Percentiles rank a stretch among this genome's conserved stretches.
Conservation (phyloP, 768 basidiomycete genomes). For the Lactarius tabidus region DNA sequence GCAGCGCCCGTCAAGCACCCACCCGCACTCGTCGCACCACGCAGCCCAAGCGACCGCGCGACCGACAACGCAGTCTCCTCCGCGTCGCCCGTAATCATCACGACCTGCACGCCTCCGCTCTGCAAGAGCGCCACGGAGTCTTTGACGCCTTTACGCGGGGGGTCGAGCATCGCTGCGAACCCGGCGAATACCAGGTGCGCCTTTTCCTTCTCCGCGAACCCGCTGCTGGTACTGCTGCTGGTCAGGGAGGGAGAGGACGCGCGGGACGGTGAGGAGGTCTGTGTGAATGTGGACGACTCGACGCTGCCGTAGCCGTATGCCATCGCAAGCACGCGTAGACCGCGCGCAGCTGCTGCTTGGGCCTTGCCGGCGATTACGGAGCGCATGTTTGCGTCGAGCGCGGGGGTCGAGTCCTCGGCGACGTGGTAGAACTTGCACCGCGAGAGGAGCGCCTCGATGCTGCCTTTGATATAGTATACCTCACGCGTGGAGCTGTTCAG, state of each 20-base stretch:
- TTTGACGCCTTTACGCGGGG: slow-evolving; percentile 89
- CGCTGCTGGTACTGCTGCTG: slow-evolving; percentile 18
- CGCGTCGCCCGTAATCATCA: slow-evolving; percentile 98
- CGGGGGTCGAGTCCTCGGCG: slow-evolving; percentile 82
- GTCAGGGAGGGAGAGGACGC: slow-evolving; percentile 29
- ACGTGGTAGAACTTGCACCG: slow-evolving; percentile 89
- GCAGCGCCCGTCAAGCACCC: slow-evolving; percentile 46
- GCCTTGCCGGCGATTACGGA: slow-evolving; percentile 69
- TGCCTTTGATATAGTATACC: slow-evolving; percentile 88
- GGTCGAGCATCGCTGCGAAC: slow-evolving; percentile 94
- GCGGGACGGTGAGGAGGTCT: slow-evolving; percentile 22
- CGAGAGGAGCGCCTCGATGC: slow-evolving; percentile 82
- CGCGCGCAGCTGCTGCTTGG: slow-evolving; percentile 63
- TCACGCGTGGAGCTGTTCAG: slow-evolving; percentile 47
- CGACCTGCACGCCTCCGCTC: slow-evolving; percentile 86
- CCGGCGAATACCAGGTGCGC: slow-evolving; percentile 80
- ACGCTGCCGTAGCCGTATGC: slow-evolving; percentile 76
- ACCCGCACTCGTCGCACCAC: slow-evolving; percentile 44
- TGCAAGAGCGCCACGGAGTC: slow-evolving; percentile 81
- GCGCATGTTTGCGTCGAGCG: slow-evolving; percentile 64
- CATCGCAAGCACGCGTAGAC: slow-evolving; percentile 87
- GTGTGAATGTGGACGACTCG: slow-evolving; percentile 34
- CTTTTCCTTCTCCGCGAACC: slow-evolving; percentile 32
- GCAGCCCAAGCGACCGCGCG: slow-evolving; percentile 78
- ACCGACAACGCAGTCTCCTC: slow-evolving; percentile 89